Base-by-base conservation (phyloP, 1,284 basidiomycete genomes). In the Neolentinus lepideus region DNA sequence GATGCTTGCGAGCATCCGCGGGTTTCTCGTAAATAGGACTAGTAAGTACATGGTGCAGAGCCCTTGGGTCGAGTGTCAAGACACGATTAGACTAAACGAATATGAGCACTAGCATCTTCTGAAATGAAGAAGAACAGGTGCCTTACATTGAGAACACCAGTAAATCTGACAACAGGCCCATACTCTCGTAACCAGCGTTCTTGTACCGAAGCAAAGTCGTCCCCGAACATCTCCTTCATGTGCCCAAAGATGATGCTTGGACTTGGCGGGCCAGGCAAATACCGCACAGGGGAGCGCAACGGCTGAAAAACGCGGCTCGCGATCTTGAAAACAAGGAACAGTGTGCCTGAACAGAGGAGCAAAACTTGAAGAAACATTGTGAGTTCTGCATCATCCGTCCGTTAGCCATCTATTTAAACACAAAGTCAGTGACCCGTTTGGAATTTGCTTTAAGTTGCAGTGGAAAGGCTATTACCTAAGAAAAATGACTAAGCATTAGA, bases 31-130 rank as follows among this genome's bases (percentile, higher is more conserved):
- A 75, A 14, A 66, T 62, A 0, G 55, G 54, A 6, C 66, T 68
- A 0, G 66, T 70, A 14, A 75, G 59, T 54, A 75, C 64, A 53
- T 75, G 69, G 31, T 68, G 67, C 46, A 75, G 14, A 0, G 72
- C 75, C 9, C 70, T 63, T 0, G 64, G 58, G 53, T 76, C 74
- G 38, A 66, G 58, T 0, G 71, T 72, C 27, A 66, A 60, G 25
- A 74, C 52, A 2, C 62, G 62, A 26, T 52, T 22, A 3, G 12
- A 31, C 51, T 52, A 25, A 6, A 24, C 4, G 38, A 6, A 31
- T 31, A 24, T n/a, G 11, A 52, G 10, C 19, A 43, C n/a, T 43
- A 43, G 22, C 11, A 21, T 50, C 24, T 4, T 24, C n/a, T 4
- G 47, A 6, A 12, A 6, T 9, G 43, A 4, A 3, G 11, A 50